phyloP scores from a whole-genome alignment of 2,329 filamentous ascomycete genomes.

The Escovopsis sp. region DNA sequence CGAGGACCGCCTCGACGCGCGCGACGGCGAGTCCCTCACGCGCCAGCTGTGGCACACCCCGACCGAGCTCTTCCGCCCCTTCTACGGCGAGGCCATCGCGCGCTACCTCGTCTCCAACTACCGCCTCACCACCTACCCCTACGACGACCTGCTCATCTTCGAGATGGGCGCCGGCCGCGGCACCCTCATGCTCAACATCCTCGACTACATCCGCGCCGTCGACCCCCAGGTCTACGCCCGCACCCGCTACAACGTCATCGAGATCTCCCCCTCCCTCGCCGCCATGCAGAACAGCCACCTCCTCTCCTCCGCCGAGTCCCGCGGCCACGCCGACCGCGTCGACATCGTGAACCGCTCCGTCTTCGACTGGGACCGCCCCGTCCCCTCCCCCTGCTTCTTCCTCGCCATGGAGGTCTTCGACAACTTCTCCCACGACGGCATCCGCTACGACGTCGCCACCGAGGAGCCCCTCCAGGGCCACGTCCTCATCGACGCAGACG shows the following conservation, averaged over 20 bases:
- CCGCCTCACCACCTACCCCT: conserved; percentile 83
- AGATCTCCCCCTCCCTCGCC: conserved; percentile 77
- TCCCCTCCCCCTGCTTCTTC: conserved; percentile 94
- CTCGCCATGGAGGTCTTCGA: conserved; percentile 96
- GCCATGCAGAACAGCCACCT: conserved; percentile 61
- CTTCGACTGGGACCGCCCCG: conserved; percentile 81
- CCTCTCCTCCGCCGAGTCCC: conserved; percentile 46
- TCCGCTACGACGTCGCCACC: conserved; percentile 77
- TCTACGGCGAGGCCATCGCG: conserved; percentile 95
- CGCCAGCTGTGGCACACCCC: conserved; percentile 97
- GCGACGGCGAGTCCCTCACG: conserved; percentile 49
- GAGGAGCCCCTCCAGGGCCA: conserved; percentile 75
- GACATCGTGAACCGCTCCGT: conserved; percentile 91
- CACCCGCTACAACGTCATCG: conserved; percentile 89
- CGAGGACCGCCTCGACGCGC: conserved; percentile 70
- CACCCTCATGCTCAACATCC: conserved; percentile 93
- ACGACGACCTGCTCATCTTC: conserved; percentile 94
- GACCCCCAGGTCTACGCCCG: conserved; percentile 88
- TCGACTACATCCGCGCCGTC: conserved; percentile 84
- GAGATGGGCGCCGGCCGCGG: conserved; percentile 97
- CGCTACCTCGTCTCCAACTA: conserved; percentile 93
- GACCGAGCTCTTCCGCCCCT: conserved; percentile 89
- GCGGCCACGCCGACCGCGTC: conserved; percentile 71
- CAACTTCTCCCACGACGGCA: conserved; percentile 90
- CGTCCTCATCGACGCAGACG: conserved; percentile 69